Evolutionary conservation across 2,329 filamentous ascomycete species (phyloP), one percentile per base, ranked within the genome.

Genomic region (Blastomyces emzantsi): DNA sequence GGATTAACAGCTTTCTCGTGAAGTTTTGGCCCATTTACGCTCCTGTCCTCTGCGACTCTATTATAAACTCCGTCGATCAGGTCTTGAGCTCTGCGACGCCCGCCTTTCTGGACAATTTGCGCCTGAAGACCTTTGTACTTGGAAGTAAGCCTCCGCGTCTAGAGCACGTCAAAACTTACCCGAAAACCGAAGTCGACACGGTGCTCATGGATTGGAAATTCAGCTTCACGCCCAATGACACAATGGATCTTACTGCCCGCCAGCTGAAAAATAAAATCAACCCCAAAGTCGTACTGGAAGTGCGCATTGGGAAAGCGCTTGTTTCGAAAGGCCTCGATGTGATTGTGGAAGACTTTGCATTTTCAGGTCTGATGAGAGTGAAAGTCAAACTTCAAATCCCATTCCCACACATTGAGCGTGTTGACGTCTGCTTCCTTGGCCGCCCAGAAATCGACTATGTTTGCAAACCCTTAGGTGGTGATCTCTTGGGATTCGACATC

Each of bases 181-280:
- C 93, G 64, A 96, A 94, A 76, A 90, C 90, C 1, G 91, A 97
- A 69, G 92, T 97, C 67, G 94, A 99, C 73, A 87, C 92, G 64
- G 91, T 99, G 52, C 85, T 97, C 72, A 99, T 99, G 94, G 94
- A 99, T 75, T 99, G 94, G 94, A 96, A 96, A 72, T 99, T 99
- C 77, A 97, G 93, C 82, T 99, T 99, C 79, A 97, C 90, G 0
- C 94, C 94, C 43, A 97, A 94, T 69, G 95, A 99, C 75, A 90
- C 85, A 2, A 87, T 90, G 68, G 94, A 99, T 75, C 86, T 99
- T 83, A 99, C 94, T 1, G 82, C 88, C 1, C 86, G 89, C 65
- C 94, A 99, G 75, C 79, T 97, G 72, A 93, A 90, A 81, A 92
- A 92, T 81, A 97, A 96, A 81, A 85, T 97, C 76, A 97, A 99